phyloP scores from a whole-genome alignment of 129 eudicot genomes.

The Calendula officinalis region DNA sequence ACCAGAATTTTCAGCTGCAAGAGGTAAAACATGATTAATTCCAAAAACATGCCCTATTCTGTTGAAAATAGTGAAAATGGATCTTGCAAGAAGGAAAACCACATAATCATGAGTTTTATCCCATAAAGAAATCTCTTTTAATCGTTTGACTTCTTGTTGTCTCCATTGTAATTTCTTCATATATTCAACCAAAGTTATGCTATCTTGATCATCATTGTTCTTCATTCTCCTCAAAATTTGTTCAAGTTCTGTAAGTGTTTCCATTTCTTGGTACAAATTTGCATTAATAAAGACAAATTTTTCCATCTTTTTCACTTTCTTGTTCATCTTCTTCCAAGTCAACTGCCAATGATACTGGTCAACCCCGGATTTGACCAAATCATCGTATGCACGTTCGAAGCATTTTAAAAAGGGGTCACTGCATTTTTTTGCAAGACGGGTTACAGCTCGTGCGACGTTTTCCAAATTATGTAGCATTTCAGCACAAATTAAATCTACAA shows the following conservation, averaged over 20 bases:
- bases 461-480: slow-evolving; percentile 63
- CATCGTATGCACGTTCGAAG: slow-evolving; percentile 60
- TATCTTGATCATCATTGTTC: slow-evolving; percentile 48
- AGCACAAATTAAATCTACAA: slow-evolving; percentile 54
- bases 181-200: slow-evolving; percentile 43
- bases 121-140: slow-evolving; percentile 71
- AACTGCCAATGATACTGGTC: slow-evolving; percentile 67
- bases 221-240: slow-evolving; percentile 70
- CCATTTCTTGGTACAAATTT: slow-evolving; percentile 78
- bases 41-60: slow-evolving; percentile 72
- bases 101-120: slow-evolving; percentile 60
- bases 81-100: slow-evolving; percentile 60
- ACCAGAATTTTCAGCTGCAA: slow-evolving; percentile 35
- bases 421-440: slow-evolving; percentile 67
- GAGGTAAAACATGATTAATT: slow-evolving; percentile 41
- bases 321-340: slow-evolving; percentile 64
- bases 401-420: slow-evolving; percentile 53
- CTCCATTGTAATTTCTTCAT: slow-evolving; percentile 58
- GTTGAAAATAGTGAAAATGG: slow-evolving; percentile 50
- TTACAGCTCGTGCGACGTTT: slow-evolving; percentile 49
- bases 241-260: slow-evolving; percentile 64
- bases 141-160: slow-evolving; percentile 62
- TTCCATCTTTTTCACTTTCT: slow-evolving; percentile 77
- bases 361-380: slow-evolving; percentile 45
- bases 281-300: slow-evolving; percentile 44